Evolutionary conservation across 2,329 filamentous ascomycete species (phyloP), one percentile per base, ranked within the genome.

Genomic region (Proliferodiscus dingleyae): DNA sequence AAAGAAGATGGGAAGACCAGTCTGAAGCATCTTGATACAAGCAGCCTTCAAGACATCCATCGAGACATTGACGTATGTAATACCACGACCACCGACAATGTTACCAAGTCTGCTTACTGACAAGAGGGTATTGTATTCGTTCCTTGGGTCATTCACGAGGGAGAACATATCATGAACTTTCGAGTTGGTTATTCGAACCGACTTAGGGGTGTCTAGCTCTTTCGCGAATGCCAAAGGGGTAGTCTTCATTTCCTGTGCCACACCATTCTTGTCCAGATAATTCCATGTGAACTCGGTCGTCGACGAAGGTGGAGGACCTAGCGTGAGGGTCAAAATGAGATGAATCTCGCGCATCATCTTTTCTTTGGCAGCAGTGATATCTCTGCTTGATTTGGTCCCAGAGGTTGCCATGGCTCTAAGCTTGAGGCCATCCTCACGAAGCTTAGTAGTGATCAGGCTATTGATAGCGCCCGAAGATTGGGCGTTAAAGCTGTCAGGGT

Each of bases 1-100:
- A 63, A 95, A 95, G 74, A 95, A 95, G 41, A 95, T 78, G 8
- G 89, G 89, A 4, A 87, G 68, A 1, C 87, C 88, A 9, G 82
- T 81, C 60, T 80, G 78, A 39, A 95, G 77, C 87, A 89, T 93
- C 23, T 77, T 72, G 39, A 94, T 79, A 56, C 83, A 86, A 0
- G 85, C 81, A 1, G 70, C 62, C 66, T 94, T 94, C 55, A 95
- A 81, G 0, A 77, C 71, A 2, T 66, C 53, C 73, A 89, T 89
- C 49, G 83, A 74, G 13, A 93, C 87, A 62, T 95, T 95, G 60
- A 94, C 79, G 62, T 95, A 95, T 7, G 80, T 86, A 43, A 94
- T 76, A 3, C 78, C 78, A 7, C 83, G 76, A 7, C 87, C 87
- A 37, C 86, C 86, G 45, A 88, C 81, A 5, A 95, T 76, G 59